Evolutionary conservation across 2,329 filamentous ascomycete genomes (phyloP), one percentile per base, ranked within the genome.

Genomic region (Penicillium psychrosexuale): DNA sequence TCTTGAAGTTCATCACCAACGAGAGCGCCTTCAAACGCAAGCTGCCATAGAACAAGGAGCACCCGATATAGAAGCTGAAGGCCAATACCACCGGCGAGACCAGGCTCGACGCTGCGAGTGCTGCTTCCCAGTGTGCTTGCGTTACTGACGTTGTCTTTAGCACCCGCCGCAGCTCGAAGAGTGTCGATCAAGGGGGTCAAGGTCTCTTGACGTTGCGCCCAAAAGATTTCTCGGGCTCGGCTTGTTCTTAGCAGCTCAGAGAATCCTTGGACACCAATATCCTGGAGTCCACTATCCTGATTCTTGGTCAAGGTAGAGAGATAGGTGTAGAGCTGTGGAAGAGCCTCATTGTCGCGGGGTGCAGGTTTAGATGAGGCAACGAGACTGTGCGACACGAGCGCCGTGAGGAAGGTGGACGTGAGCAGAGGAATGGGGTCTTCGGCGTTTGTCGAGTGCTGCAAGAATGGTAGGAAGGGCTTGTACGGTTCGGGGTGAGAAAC

Each of bases 41-140:
- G 80, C 78, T 97, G 92, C 94, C 94, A 99, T 55, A 99, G 78
- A 12, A 96, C 92, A 47, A 99, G 81, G 22, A 99, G 82, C 15
- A 97, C 89, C 68, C 97, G 91, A 72, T 99, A 99, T 38, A 99
- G 82, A 38, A 97, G 82, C 73, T 99, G 94, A 38, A 99, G 79
- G 2, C 91, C 91, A 56, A 99, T 90, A 8, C 91, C 91, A 46
- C 91, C 91, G 55, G 78, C 75, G 42, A 86, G 75, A 38, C 81
- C 78, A 48, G 77, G 75, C 57, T 91, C 87, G 30, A 88, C 85
- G 53, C 84, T 82, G 49, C 85, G 87, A 59, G 82, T 81, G 63
- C 82, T 82, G 66, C 86, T 79, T 60, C 77, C 82, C 64, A 80
- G 76, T 12, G 82, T 72, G 47, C 81, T 72, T 81, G 90, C 85